phyloP scores from a whole-genome alignment of 176 grass and related monocot species.

The Phragmites australis region DNA sequence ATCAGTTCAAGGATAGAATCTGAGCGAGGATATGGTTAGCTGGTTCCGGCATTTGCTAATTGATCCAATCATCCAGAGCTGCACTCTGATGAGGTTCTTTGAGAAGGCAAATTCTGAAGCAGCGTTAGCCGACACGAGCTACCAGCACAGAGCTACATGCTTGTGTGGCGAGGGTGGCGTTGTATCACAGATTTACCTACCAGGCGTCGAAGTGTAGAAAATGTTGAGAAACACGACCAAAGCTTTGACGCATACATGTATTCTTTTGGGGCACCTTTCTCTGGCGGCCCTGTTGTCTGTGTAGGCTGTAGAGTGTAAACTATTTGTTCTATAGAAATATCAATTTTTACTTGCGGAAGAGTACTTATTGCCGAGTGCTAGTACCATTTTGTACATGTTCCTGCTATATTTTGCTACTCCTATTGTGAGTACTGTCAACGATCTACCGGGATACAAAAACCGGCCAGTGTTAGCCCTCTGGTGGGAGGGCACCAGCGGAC shows the following conservation, averaged over 20 bases:
- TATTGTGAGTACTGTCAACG: too few species aligned
- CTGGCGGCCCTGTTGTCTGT: not conserved
- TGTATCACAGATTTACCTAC: not conserved
- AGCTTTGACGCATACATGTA: constrained; percentile 7
- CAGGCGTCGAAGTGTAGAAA: not conserved
- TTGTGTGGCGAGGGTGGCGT: not conserved
- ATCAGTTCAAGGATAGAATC: not conserved
- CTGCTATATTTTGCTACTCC: not conserved
- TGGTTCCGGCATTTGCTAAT: not conserved
- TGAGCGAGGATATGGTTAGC: not conserved
- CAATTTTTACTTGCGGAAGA: not conserved
- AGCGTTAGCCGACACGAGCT: not conserved
- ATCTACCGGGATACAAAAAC: too few species aligned
- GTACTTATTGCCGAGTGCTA: too few species aligned
- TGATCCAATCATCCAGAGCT: not conserved
- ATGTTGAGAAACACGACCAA: not conserved
- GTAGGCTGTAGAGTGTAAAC: not conserved
- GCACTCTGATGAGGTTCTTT: not conserved
- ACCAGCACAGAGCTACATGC: not conserved
- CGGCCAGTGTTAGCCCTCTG: not conserved
- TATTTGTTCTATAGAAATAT: constrained; percentile 15
- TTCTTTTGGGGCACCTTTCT: not conserved
- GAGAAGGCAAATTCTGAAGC: not conserved
- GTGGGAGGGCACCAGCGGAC: not conserved
- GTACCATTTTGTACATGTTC: not conserved